Evolutionary conservation across 345 rosid species (phyloP).

Genomic region (Sisymbrium altissimum): DNA sequence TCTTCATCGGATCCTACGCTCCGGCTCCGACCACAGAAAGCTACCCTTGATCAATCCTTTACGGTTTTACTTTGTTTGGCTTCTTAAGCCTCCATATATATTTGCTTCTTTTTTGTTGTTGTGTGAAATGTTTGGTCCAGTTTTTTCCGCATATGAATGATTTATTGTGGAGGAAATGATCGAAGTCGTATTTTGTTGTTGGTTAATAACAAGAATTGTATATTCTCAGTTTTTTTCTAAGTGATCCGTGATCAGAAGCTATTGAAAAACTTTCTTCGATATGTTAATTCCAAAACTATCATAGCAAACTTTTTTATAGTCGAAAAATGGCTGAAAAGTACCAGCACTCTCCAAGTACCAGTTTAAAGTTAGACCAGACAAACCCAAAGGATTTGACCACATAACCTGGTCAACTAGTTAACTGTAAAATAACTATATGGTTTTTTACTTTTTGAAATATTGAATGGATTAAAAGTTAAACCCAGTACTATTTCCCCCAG

Average conservation of each 20-base stretch:
- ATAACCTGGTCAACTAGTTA: background rate
- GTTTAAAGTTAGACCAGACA: background rate
- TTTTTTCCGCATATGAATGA: background rate
- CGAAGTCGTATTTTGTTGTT: background rate
- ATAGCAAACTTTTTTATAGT: background rate
- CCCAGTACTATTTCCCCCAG: too few species aligned
- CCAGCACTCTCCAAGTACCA: background rate
- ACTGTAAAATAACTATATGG: background rate
- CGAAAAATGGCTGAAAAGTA: background rate
- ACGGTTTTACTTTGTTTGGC: background rate
- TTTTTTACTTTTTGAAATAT: background rate
- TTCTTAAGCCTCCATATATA: background rate
- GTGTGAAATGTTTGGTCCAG: constrained; percentile 20
- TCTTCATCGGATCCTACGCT: constrained; percentile 61
- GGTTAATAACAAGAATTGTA: background rate
- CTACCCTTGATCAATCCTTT: constrained; percentile 20
- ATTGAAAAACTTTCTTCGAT: background rate
- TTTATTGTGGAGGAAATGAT: background rate
- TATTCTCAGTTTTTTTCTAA: background rate
- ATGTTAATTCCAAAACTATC: background rate
- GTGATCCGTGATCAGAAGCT: background rate
- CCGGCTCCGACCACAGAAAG: constrained; percentile 23
- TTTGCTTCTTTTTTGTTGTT: background rate
- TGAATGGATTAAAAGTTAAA: background rate
- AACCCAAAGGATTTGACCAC: background rate